These are phyloP conservation scores for Neurospora tetrasperma DNA, from an alignment of 495 filamentous ascomycete genomes.

Conservation along the genomic window DNA sequence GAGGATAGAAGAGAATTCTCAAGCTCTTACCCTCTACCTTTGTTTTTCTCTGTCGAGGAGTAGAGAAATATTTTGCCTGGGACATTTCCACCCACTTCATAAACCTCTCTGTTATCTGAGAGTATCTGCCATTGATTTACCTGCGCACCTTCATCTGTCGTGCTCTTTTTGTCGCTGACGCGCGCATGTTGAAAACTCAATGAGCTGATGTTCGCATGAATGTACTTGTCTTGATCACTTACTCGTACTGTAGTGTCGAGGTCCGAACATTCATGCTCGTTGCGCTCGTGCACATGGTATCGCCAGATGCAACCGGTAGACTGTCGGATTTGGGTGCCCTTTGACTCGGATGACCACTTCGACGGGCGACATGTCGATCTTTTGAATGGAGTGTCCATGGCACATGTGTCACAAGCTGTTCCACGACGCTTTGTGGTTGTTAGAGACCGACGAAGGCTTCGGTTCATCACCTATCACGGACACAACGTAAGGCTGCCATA, in stretches of 20 bases:
- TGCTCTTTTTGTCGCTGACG: background rate
- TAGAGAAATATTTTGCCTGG: constrained; percentile 38
- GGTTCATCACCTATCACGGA: background rate
- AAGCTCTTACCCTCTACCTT: constrained; percentile 42
- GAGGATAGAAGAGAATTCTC: constrained; percentile 50
- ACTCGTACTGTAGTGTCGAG: background rate
- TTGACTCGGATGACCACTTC: background rate
- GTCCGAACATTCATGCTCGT: background rate
- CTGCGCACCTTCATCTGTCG: background rate
- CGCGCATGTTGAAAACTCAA: background rate
- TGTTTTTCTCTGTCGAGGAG: constrained; percentile 24
- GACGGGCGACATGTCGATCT: background rate
- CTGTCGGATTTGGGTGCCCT: background rate
- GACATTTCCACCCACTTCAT: constrained; percentile 18
- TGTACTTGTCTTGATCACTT: background rate
- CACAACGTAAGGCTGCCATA: background rate
- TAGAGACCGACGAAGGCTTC: background rate
- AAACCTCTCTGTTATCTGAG: background rate
- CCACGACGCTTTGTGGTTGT: background rate
- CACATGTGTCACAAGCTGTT: background rate
- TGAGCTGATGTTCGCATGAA: background rate
- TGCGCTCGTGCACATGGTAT: background rate
- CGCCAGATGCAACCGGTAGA: background rate
- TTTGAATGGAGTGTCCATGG: background rate
- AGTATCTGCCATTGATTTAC: background rate